Conservation (phyloP, 2,329 filamentous ascomycete species). For the Botrytis squamosa region DNA sequence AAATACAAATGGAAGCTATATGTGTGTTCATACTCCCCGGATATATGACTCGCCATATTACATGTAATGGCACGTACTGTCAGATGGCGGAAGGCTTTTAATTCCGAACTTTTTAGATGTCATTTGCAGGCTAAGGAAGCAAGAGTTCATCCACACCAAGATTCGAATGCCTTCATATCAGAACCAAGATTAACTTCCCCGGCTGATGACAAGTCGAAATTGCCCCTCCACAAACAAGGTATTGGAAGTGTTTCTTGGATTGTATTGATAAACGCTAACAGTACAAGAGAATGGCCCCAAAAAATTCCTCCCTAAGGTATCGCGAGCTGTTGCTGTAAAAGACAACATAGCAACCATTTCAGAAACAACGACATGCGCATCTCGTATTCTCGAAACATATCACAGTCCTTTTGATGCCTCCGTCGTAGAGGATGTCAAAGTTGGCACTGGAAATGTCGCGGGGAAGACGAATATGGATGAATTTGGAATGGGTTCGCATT, state of each 20-base stretch:
- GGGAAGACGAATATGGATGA: constrained; percentile 94
- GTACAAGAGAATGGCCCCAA: not conserved
- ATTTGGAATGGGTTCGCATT: constrained; percentile 92
- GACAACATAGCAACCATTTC: constrained; percentile 71
- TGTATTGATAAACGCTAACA: not conserved
- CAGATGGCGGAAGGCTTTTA: not conserved
- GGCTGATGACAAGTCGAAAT: not conserved
- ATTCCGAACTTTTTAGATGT: not conserved
- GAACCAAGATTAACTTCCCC: not conserved
- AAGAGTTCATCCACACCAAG: not conserved
- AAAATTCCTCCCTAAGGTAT: not conserved
- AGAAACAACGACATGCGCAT: constrained; percentile 80
- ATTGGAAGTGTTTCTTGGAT: not conserved
- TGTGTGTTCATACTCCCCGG: not conserved
- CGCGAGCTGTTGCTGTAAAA: constrained; percentile 54
- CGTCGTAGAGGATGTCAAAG: constrained; percentile 66
- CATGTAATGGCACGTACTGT: constrained; percentile 3
- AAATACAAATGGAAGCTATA: not conserved
- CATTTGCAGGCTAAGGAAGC: not conserved
- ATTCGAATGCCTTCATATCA: constrained; percentile 23
- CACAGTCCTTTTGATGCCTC: constrained; percentile 79
- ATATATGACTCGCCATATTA: not conserved
- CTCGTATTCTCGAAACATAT: constrained; percentile 68
- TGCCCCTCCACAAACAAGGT: not conserved
- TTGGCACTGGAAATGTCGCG: constrained; percentile 58